Conservation (phyloP, 768 basidiomycete genomes). For the Epithele typhae region DNA sequence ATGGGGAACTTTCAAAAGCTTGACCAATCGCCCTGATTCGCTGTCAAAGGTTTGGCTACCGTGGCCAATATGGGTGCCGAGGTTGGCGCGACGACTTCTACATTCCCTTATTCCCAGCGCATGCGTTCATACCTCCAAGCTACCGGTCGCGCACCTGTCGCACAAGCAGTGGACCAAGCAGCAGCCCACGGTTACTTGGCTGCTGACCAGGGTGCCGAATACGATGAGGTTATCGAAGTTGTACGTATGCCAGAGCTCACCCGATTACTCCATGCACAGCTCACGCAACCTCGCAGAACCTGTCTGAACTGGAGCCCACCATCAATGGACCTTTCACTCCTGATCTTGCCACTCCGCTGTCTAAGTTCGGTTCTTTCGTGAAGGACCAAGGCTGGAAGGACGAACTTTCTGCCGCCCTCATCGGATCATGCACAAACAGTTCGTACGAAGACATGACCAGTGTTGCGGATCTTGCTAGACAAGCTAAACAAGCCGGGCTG, state of each 20-base stretch:
- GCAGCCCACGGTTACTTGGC: conserved; percentile 71
- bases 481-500: conserved; percentile 83
- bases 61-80: conserved; percentile 99
- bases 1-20: no score
- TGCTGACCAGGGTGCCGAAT: conserved; percentile 86
- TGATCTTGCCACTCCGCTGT: conserved; percentile 90
- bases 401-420: conserved; percentile 84
- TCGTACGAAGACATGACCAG: conserved; percentile 97
- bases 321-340: conserved; percentile 98
- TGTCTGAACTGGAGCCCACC: conserved; percentile 85
- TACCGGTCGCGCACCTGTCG: conserved; percentile 84
- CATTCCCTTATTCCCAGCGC: conserved; percentile 89
- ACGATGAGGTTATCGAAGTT: conserved; percentile 93
- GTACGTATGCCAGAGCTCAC: conserved; percentile 38
- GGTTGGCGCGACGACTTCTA: conserved; percentile 99
- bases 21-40: no score
- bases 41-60: conserved; percentile 85
- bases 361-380: conserved; percentile 78
- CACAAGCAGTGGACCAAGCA: conserved; percentile 81
- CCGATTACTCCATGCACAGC: no score
- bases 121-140: conserved; percentile 90
- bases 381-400: conserved; percentile 90
- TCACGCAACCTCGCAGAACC: conserved; percentile 46
- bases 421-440: conserved; percentile 99
- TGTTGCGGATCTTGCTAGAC: conserved; percentile 85